Percentiles rank a stretch among this genome's conserved stretches.
phyloP scores from a whole-genome alignment of 306 rosid genomes.

The Medicago lupulina region DNA sequence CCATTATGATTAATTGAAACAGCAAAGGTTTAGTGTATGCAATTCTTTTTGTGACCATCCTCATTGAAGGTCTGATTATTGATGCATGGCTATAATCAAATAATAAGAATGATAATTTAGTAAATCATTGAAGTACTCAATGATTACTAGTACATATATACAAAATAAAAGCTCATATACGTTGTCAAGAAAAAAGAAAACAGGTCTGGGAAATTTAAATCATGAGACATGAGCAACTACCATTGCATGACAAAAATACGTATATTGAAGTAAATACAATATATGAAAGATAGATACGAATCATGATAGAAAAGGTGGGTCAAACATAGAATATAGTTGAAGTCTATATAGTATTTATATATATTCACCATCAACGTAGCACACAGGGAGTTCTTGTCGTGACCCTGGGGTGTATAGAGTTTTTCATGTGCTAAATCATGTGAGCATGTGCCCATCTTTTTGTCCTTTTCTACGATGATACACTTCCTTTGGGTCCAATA shows the following conservation, averaged over 20 bases:
- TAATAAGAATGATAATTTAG: conserved; percentile 4
- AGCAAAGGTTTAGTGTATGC: not conserved
- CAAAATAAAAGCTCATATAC: conserved; percentile 24
- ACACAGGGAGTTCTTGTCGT: conserved; percentile 50
- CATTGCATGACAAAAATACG: conserved; percentile 35
- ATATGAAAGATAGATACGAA: conserved; percentile 11
- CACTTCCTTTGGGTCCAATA: conserved; percentile 51
- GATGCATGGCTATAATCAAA: conserved; percentile 24
- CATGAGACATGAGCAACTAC: conserved; percentile 23
- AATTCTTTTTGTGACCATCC: conserved; percentile 23
- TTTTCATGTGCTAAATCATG: conserved; percentile 82
- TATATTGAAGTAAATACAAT: conserved; percentile 12
- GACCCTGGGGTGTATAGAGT: conserved; percentile 34
- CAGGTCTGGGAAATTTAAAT: conserved; percentile 6
- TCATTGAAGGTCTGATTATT: conserved; percentile 11
- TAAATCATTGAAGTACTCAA: conserved; percentile 40
- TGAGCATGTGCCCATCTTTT: conserved; percentile 67
- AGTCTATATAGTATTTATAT: conserved; percentile 17
- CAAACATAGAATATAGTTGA: conserved; percentile 42
- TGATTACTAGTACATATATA: conserved; percentile 27
- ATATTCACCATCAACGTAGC: conserved; percentile 36
- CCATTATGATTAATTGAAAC: conserved; percentile 24
- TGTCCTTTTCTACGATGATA: conserved; percentile 46
- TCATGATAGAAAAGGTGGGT: conserved; percentile 31
- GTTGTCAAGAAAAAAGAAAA: conserved; percentile 36